Evolutionary conservation across 306 rosid genomes (phyloP), one percentile per base, ranked within the genome.

Genomic region (Sophora flavescens): DNA sequence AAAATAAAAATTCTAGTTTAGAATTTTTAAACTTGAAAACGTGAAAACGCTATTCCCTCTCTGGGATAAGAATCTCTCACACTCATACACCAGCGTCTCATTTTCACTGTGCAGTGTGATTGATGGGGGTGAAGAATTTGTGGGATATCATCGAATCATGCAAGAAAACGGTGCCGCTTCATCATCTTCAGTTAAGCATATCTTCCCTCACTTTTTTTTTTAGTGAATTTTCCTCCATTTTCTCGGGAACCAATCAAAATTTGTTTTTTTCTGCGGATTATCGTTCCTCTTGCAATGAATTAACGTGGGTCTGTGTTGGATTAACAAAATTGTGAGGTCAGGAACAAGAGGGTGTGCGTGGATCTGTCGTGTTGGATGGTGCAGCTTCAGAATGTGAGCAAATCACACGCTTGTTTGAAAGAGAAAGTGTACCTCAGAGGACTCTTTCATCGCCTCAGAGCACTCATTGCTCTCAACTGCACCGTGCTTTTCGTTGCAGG

Each of bases 321-420:
- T 84, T 44, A 44, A 9, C 10, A 13, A 2, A 10, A 9, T 10
- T 77, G 57, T 68, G 83, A 68, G 42, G 58, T 7, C 66, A 92
- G 97, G 91, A 92, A 92, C 86, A 92, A 92, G 78, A 84, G 89
- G 78, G 67, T 92, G 70, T 90, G 97, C 87, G 85, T 92, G 68
- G 97, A 92, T 80, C 89, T 92, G 17, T 92, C 97, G 1, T 92
- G 96, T 65, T 92, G 97, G 97, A 80, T 90, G 79, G 96, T 92
- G 80, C 91, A 90, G 80, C 91, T 92, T 81, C 88, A 87, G 26
- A 88, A 62, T 18, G 97, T 77, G 68, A 83, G 86, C 84, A 90
- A 88, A 79, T 87, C 91, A 0, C 87, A 81, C 78, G 73, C 80
- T 22, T 86, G 80, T 61, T 13, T 80, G 72, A 87, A 83, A 57